Evolutionary conservation across 1,284 basidiomycete genomes (phyloP), one percentile per base, ranked within the genome.

Genomic region (Schizopora paradoxa): DNA sequence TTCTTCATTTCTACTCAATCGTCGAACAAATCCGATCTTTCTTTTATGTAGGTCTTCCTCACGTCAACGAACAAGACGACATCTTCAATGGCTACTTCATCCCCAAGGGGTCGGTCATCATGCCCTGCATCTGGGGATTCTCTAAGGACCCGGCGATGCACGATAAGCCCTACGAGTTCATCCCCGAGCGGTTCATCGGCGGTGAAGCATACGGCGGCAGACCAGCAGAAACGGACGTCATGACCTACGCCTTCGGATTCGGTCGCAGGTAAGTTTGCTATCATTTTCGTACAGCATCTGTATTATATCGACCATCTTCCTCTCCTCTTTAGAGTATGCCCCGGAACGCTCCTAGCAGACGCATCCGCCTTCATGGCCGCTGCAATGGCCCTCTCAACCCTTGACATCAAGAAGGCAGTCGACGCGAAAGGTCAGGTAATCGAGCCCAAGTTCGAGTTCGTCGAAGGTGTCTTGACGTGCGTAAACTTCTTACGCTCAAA

Each of bases 221-320:
- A 6, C 33, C 3, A 19, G 1, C 39, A 2, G 39, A 47, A 6
- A 14, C 19, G 8, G 45, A 47, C 21, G 23, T 39, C 4, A 6
- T 14, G 10, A 16, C 6, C n/a, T 26, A 33, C n/a, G 23, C 16
- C 13, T 47, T 47, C 23, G 46, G 46, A 14, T 47, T 47, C 16
- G 40, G 40, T 5, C 28, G 46, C 1, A 26, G 46, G 46, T 43
- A 27, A 56, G 28, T 65, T 61, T 41, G 60, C 63, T 14, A 38
- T 22, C 1, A 6, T 19, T 14, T 4, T 19, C 37, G 19, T 26
- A 25, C 6, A 26, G 10, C 7, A 5, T 34, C 7, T 8, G 6
- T 25, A 14, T 34, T 4, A 16, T 2, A 23, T 34, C 18, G 6
- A 32, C 11, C 34, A 36, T 56, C 4, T 56, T 53, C 31, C 41